Evolutionary conservation across 768 basidiomycete species (phyloP).

Genomic region (Lactarius sanguifluus): DNA sequence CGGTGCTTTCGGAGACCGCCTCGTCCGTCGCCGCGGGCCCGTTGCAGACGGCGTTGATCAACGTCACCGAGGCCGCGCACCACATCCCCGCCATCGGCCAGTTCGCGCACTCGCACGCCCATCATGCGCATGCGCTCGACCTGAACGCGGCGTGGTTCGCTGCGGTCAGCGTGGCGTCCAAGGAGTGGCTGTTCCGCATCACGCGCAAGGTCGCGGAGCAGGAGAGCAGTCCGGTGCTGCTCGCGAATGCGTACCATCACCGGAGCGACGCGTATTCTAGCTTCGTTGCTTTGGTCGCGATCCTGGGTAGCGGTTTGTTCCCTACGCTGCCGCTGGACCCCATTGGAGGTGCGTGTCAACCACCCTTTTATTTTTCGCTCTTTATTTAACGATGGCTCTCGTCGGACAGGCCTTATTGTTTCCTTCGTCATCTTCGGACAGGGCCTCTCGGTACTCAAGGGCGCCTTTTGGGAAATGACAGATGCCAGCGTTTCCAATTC

Average conservation of each 20-base stretch:
- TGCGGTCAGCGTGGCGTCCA: conserved; percentile 69
- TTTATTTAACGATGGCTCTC: conserved; percentile 8
- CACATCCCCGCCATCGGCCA: conserved; percentile 46
- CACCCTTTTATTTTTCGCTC: neutral
- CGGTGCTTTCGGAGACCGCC: conserved; percentile 66
- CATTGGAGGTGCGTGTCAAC: conserved; percentile 67
- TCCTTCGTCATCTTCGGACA: conserved; percentile 86
- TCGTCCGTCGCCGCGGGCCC: conserved; percentile 63
- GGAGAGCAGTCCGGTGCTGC: conserved; percentile 86
- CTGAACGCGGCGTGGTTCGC: conserved; percentile 99
- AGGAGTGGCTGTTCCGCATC: conserved; percentile 91
- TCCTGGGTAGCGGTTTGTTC: conserved; percentile 84
- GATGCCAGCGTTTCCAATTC: conserved; percentile 67
- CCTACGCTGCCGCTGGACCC: conserved; percentile 90
- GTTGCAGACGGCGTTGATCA: conserved; percentile 61
- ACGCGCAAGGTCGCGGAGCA: conserved; percentile 89
- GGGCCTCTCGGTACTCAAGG: conserved; percentile 62
- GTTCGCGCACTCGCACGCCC: conserved; percentile 49
- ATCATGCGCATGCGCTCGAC: conserved; percentile 64
- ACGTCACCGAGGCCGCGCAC: conserved; percentile 54
- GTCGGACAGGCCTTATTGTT: conserved; percentile 67
- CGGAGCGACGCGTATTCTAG: conserved; percentile 97
- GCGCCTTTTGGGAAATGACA: conserved; percentile 78
- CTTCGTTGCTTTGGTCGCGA: conserved; percentile 86
- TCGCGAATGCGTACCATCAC: conserved; percentile 97